Evolutionary conservation across 2,329 filamentous ascomycete genomes (phyloP).

Genomic region (Calonectria multiphialidica): DNA sequence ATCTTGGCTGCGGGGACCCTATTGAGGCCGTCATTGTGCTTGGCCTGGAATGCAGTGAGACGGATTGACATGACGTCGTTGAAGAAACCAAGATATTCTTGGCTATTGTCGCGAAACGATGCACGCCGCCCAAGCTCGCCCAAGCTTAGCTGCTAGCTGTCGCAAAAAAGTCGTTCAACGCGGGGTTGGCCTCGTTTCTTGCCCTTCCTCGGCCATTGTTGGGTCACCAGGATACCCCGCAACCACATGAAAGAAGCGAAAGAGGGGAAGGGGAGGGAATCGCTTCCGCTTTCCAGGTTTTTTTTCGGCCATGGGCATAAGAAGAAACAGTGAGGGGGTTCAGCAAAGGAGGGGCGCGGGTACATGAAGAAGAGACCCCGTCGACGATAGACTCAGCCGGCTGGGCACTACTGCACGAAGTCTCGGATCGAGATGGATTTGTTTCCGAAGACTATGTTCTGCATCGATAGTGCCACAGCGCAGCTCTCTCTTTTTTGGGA

Average conservation of each 20-base stretch:
- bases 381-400: not conserved
- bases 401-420: not conserved
- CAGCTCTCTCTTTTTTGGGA: not conserved
- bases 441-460: not conserved
- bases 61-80: not conserved
- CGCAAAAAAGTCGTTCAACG: not conserved
- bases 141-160: not conserved
- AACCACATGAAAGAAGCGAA: not conserved
- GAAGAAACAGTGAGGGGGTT: not conserved
- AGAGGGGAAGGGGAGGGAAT: not conserved
- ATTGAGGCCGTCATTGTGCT: not conserved
- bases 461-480: not conserved
- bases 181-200: not conserved
- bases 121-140: not conserved
- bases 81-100: not conserved
- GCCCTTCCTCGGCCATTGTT: not conserved
- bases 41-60: not conserved
- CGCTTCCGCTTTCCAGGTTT: not conserved
- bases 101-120: not conserved
- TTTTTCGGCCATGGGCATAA: not conserved
- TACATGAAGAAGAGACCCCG: not conserved
- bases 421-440: not conserved
- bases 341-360: not conserved
- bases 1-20: not conserved
- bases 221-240: not conserved